phyloP scores from a whole-genome alignment of 768 basidiomycete genomes.

The Phanerochaete carnosa region DNA sequence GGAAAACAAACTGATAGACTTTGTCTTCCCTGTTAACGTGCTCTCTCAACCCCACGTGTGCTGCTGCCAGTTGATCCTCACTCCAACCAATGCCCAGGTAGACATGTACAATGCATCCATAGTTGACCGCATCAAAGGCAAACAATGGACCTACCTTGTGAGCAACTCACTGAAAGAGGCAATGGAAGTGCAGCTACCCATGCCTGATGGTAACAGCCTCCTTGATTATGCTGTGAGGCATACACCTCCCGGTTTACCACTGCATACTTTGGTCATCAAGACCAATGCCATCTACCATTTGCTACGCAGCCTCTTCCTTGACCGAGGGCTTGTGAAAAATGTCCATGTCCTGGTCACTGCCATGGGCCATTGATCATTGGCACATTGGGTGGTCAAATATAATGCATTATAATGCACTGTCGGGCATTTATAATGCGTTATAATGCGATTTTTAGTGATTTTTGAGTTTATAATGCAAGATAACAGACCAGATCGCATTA shows the following conservation, averaged over 20 bases:
- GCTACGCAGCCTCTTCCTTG: constrained; percentile 34
- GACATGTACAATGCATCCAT: constrained; percentile 33
- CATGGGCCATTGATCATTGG: no score
- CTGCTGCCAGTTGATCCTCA: constrained; percentile 32
- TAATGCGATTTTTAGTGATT: no score
- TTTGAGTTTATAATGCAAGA: no score
- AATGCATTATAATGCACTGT: no score
- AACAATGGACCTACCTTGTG: constrained; percentile 21
- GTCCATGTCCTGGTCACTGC: constrained; percentile 30
- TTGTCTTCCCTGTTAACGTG: constrained; percentile 26
- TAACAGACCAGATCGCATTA: no score
- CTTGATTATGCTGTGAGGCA: constrained; percentile 10
- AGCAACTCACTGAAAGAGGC: neutral
- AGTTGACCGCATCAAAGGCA: constrained; percentile 24
- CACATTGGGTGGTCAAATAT: no score
- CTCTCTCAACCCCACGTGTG: constrained; percentile 24
- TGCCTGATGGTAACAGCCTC: neutral
- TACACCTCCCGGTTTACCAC: constrained; percentile 21
- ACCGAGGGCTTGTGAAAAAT: constrained; percentile 39
- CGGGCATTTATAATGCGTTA: no score
- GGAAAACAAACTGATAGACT: constrained; percentile 20
- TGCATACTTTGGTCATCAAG: constrained; percentile 28
- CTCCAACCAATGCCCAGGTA: constrained; percentile 35
- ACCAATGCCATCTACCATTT: constrained; percentile 29
- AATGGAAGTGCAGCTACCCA: neutral